These are phyloP conservation scores for Boletus rubroflammeus DNA, from an alignment of 768 basidiomycete species.

Conservation along the genomic window DNA sequence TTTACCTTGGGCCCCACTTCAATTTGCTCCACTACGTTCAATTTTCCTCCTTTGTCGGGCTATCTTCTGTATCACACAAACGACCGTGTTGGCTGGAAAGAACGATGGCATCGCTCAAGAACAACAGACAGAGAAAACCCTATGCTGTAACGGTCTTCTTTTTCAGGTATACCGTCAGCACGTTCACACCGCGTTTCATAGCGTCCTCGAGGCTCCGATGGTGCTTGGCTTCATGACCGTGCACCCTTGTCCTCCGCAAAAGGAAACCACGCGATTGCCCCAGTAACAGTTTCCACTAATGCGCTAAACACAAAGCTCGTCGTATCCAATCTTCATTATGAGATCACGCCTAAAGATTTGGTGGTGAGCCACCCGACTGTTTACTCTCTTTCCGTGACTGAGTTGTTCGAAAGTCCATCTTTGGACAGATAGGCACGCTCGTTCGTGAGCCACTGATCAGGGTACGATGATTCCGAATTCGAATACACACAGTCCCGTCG, in stretches of 20 bases:
- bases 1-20: neutral
- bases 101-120: constrained; percentile 24
- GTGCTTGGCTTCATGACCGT: constrained; percentile 76
- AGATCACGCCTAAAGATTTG: constrained; percentile 84
- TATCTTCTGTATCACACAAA: neutral
- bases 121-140: constrained; percentile 39
- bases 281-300: constrained; percentile 21
- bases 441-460: constrained; percentile 90
- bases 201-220: constrained; percentile 61
- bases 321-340: constrained; percentile 89
- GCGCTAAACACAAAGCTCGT: constrained; percentile 55
- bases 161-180: neutral
- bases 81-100: neutral
- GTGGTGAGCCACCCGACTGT: constrained; percentile 52
- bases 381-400: neutral
- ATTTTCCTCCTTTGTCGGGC: neutral
- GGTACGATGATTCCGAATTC: constrained; percentile 70
- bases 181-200: constrained; percentile 26
- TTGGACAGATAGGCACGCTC: constrained; percentile 90
- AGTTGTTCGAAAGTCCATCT: constrained; percentile 59
- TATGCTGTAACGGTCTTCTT: constrained; percentile 34
- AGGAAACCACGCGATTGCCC: constrained; percentile 23
- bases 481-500: constrained; percentile 33
- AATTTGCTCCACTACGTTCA: neutral
- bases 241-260: constrained; percentile 43